A percentile compares a stretch with the other conserved stretches of the same genome.
These are phyloP conservation scores for Neoboletus subvelutipes DNA, from an alignment of 768 basidiomycete species.

Conservation along the genomic window DNA sequence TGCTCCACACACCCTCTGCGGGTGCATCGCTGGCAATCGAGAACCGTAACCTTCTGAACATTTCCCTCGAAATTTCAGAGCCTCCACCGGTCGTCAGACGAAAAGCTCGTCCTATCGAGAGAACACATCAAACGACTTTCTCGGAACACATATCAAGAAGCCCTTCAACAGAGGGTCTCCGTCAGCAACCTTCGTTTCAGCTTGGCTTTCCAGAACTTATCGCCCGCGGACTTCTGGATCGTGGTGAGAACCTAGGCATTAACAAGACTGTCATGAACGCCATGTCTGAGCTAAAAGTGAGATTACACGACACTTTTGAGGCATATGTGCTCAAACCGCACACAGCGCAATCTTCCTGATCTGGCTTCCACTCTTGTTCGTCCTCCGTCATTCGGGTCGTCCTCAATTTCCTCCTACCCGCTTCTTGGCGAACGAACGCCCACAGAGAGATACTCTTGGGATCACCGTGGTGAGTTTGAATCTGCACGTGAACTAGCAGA, in stretches of 20 bases:
- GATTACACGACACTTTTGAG: slow-evolving; percentile 15
- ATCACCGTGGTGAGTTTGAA: slow-evolving; percentile 66
- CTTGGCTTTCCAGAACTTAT: slow-evolving; percentile 70
- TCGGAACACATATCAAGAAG: slow-evolving; percentile 21
- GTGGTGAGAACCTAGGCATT: slow-evolving; percentile 78
- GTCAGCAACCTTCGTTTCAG: slow-evolving; percentile 43
- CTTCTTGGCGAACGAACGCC: slow-evolving; percentile 56
- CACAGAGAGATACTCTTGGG: slow-evolving; percentile 66
- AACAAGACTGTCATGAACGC: slow-evolving; percentile 82
- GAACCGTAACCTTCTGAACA: slow-evolving; percentile 75
- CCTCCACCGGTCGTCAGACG: slow-evolving; percentile 40
- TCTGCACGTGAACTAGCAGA: slow-evolving; percentile 62
- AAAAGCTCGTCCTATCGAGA: slow-evolving; percentile 33
- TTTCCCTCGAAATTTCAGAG: slow-evolving; percentile 64
- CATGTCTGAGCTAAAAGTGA: slow-evolving; percentile 72
- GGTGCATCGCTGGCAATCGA: slow-evolving; percentile 81
- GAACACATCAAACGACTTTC: slow-evolving; percentile 28
- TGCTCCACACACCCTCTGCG: slow-evolving; percentile 68
- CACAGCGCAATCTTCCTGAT: slow-evolving; percentile 83
- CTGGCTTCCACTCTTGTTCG: slow-evolving; percentile 67
- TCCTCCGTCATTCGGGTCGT: slow-evolving; percentile 40
- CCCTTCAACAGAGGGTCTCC: slow-evolving; percentile 32
- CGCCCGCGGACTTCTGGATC: slow-evolving; percentile 69
- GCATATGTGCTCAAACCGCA: slow-evolving; percentile 10
- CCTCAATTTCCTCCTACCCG: slow-evolving; percentile 54